Evolutionary conservation across 805 yeast species (phyloP).

Genomic region (Cyberlindnera amylophila): DNA sequence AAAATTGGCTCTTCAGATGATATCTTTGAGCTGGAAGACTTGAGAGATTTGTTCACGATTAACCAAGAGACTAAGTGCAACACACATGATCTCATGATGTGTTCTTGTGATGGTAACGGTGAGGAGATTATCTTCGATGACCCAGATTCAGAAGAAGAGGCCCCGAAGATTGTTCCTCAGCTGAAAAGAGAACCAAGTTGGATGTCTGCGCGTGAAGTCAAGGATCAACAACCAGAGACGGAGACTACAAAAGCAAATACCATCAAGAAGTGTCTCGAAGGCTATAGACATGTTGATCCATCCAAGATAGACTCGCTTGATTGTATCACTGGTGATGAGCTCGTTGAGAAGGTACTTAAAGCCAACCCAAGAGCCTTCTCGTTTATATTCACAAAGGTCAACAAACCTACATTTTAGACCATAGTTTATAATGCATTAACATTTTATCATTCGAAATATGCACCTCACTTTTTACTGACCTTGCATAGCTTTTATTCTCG

Average conservation of each 20-base stretch:
- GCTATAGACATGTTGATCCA: slow-evolving; percentile 64
- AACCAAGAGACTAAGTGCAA: slow-evolving; percentile 47
- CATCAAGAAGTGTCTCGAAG: slow-evolving; percentile 55
- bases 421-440: slow-evolving; percentile 14
- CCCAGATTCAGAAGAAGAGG: slow-evolving; percentile 23
- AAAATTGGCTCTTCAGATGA: slow-evolving; percentile 47
- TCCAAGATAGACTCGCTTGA: slow-evolving; percentile 5
- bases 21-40: slow-evolving; percentile 63
- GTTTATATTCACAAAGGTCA: slow-evolving; percentile 39
- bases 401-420: slow-evolving; percentile 30
- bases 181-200: slow-evolving; percentile 16
- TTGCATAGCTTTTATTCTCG: slow-evolving; percentile 47
- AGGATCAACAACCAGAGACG: slow-evolving; percentile 5
- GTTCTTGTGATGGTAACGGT: slow-evolving; percentile 59
- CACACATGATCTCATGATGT: slow-evolving; percentile 74
- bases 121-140: slow-evolving; percentile 24
- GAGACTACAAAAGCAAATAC: slow-evolving; percentile 33
- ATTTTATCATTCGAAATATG: background rate
- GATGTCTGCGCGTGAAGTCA: slow-evolving; percentile 22
- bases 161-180: slow-evolving; percentile 8
- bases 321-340: slow-evolving; percentile 29
- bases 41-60: slow-evolving; percentile 72
- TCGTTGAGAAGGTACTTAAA: slow-evolving; percentile 30
- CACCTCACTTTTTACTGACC: background rate
- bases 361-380: slow-evolving; percentile 30